Conservation (phyloP, 495 filamentous ascomycete species). For the Parachaetomium inaequale region DNA sequence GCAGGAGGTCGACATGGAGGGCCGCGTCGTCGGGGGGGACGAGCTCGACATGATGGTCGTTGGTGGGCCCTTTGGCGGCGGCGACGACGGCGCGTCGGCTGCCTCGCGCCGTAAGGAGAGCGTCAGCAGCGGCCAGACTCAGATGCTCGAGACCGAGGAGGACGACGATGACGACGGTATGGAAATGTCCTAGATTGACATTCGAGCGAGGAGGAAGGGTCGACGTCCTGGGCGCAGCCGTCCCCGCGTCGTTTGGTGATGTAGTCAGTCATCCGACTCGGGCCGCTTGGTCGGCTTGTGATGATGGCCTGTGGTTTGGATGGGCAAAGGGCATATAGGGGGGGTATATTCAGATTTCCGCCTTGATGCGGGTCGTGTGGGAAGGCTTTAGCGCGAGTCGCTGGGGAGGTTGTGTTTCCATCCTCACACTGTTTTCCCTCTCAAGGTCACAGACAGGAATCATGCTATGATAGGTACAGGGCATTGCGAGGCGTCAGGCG, state of each 20-base stretch:
- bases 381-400: too few species aligned
- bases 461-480: slow-evolving; percentile 1
- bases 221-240: neutral
- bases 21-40: slow-evolving; percentile 75
- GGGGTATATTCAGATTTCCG: neutral
- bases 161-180: slow-evolving; percentile 66
- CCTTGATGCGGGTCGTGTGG: too few species aligned
- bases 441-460: neutral
- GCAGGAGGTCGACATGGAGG: slow-evolving; percentile 87
- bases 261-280: neutral
- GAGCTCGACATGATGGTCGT: slow-evolving; percentile 75
- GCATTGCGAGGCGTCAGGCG: slow-evolving; percentile 15
- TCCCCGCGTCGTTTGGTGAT: neutral
- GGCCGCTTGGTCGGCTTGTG: too few species aligned
- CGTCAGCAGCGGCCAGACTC: slow-evolving; percentile 54
- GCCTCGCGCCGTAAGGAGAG: slow-evolving; percentile 52
- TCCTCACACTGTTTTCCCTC: neutral
- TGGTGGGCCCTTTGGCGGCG: slow-evolving; percentile 48
- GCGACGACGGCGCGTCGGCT: slow-evolving; percentile 49
- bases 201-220: slow-evolving; percentile 4
- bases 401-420: neutral
- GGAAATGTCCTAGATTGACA: slow-evolving; percentile 41
- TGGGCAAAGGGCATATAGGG: too few species aligned
- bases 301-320: too few species aligned
- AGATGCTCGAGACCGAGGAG: slow-evolving; percentile 62